A percentile compares a stretch with the other conserved stretches of the same genome.
phyloP scores from a whole-genome alignment of 2,329 filamentous ascomycete genomes.

The Aplosporella prunicola region DNA sequence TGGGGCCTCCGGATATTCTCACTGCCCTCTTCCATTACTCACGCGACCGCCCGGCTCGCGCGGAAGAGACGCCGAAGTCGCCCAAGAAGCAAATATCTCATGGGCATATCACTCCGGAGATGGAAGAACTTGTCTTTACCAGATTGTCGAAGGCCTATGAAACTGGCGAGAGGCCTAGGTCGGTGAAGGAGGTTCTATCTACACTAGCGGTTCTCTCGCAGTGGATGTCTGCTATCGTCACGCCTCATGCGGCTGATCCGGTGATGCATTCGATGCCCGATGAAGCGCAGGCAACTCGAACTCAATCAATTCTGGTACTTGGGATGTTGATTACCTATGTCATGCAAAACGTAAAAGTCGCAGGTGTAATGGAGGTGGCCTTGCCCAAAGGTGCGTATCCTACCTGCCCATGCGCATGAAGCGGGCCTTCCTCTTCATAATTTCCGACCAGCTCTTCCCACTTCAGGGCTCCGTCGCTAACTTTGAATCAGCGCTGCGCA shows the following conservation, averaged over 20 bases:
- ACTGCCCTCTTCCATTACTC: slow-evolving; percentile 25
- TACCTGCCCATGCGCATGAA: no score
- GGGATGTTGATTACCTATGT: slow-evolving; percentile 54
- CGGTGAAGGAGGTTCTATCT: slow-evolving; percentile 22
- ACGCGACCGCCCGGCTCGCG: slow-evolving; percentile 22
- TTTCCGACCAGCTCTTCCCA: no score
- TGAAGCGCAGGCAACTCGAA: slow-evolving; percentile 39
- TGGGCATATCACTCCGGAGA: slow-evolving; percentile 26
- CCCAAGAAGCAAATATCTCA: slow-evolving; percentile 16
- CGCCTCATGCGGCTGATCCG: slow-evolving; percentile 29
- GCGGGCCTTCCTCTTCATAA: no score
- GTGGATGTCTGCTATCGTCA: slow-evolving; percentile 33
- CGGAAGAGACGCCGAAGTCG: slow-evolving; percentile 16
- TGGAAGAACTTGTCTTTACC: slow-evolving; percentile 30
- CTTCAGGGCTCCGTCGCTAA: slow-evolving; percentile 13
- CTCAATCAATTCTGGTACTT: slow-evolving; percentile 53
- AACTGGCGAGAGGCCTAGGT: slow-evolving; percentile 21
- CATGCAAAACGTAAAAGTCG: slow-evolving; percentile 49
- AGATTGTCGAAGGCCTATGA: slow-evolving; percentile 27
- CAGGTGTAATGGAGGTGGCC: slow-evolving; percentile 42
- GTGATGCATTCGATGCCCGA: slow-evolving; percentile 32
- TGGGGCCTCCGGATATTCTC: slow-evolving; percentile 28
- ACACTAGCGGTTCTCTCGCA: slow-evolving; percentile 22
- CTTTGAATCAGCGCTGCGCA: slow-evolving; percentile 20
- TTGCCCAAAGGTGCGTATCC: slow-evolving; percentile 8